Evolutionary conservation across 257 asterid genomes (phyloP).

Genomic region (Solanum chmielewskii): DNA sequence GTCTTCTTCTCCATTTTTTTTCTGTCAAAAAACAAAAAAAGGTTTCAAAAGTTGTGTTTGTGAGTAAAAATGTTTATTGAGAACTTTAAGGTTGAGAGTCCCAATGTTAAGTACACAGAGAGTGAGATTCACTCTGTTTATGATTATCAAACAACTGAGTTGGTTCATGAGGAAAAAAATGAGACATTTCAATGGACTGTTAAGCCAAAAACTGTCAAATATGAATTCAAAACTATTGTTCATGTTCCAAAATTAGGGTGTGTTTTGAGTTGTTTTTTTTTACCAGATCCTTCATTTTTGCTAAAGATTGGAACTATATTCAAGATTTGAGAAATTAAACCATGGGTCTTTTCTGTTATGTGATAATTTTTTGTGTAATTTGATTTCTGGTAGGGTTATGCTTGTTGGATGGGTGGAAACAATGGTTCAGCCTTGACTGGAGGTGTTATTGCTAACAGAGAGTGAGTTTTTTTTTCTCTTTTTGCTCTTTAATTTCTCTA

Average conservation of each 20-base stretch:
- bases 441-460: conserved; percentile 86
- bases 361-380: neutral
- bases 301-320: neutral
- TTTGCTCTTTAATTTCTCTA: neutral
- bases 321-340: neutral
- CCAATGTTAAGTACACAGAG: conserved; percentile 75
- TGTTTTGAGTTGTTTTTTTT: neutral
- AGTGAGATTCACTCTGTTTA: conserved; percentile 74
- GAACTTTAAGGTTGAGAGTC: conserved; percentile 83
- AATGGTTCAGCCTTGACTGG: conserved; percentile 92
- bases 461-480: conserved; percentile 34
- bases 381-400: conserved; percentile 54
- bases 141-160: conserved; percentile 80
- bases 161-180: conserved; percentile 70
- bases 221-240: conserved; percentile 74
- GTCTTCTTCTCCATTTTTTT: neutral
- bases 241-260: conserved; percentile 93
- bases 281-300: neutral
- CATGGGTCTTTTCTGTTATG: neutral
- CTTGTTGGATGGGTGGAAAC: conserved; percentile 99
- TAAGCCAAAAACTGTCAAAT: conserved; percentile 75
- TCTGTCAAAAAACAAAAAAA: neutral
- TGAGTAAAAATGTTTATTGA: conserved; percentile 67
- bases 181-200: conserved; percentile 84
- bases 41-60: neutral